These are phyloP conservation scores for Breynia disticha DNA, from an alignment of 441 rosid genomes.

Conservation along the genomic window DNA sequence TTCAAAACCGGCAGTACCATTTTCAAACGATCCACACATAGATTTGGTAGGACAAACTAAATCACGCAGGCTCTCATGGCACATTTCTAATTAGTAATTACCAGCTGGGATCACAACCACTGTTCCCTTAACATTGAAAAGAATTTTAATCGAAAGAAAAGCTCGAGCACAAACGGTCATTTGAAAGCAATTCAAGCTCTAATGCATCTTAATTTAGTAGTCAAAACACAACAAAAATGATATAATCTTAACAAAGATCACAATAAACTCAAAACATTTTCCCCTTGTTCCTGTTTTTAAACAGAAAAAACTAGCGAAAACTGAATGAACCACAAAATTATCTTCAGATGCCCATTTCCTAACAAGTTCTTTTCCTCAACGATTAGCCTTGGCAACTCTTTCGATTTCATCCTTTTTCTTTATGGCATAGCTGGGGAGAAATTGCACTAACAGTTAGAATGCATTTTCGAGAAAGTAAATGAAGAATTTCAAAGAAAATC, in stretches of 20 bases:
- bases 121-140: too few relatives aligned
- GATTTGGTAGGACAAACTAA: too few relatives aligned
- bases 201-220: not conserved
- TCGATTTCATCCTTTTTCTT: slow-evolving; percentile 68
- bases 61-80: too few relatives aligned
- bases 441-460: not conserved
- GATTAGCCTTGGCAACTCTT: slow-evolving; percentile 69
- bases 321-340: not conserved
- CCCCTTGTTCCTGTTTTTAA: not conserved
- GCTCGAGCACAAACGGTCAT: too few relatives aligned
- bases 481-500: not conserved
- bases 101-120: too few relatives aligned
- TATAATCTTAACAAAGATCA: not conserved
- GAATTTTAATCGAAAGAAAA: too few relatives aligned
- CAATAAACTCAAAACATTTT: not conserved
- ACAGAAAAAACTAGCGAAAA: not conserved
- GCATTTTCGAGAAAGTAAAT: not conserved
- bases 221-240: not conserved
- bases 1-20: too few relatives aligned
- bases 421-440: slow-evolving; percentile 42
- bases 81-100: too few relatives aligned
- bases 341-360: not conserved
- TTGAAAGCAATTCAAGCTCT: too few relatives aligned
- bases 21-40: too few relatives aligned
- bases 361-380: slow-evolving; percentile 20